These are phyloP conservation scores for Ciborinia camelliae DNA, from an alignment of 2,329 filamentous ascomycete species.

Conservation along the genomic window DNA sequence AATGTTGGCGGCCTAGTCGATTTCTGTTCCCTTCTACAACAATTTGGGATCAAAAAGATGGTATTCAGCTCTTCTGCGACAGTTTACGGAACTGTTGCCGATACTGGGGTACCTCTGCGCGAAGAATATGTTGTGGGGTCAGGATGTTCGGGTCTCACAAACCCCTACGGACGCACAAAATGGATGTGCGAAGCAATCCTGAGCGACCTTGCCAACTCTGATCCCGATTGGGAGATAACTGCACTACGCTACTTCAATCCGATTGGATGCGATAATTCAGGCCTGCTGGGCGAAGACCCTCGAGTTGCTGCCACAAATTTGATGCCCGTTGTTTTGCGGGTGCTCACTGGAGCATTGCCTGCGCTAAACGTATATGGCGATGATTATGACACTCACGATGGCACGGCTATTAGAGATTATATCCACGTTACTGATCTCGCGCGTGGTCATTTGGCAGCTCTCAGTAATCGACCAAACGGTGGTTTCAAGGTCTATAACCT, in stretches of 20 bases:
- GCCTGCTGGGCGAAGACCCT: conserved; percentile 62
- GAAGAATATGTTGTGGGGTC: conserved; percentile 51
- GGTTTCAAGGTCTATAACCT: conserved; percentile 47
- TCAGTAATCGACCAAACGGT: conserved; percentile 36
- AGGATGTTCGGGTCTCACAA: conserved; percentile 56
- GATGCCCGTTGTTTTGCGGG: conserved; percentile 60
- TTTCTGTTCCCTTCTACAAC: conserved; percentile 53
- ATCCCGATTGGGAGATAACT: conserved; percentile 60
- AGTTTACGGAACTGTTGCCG: conserved; percentile 58
- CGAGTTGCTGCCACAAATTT: conserved; percentile 60
- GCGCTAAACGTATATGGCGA: conserved; percentile 60
- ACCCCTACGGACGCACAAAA: conserved; percentile 64
- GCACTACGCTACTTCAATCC: conserved; percentile 67
- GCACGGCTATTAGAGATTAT: conserved; percentile 64
- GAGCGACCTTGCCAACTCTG: conserved; percentile 56
- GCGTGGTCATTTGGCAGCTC: conserved; percentile 59
- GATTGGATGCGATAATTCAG: conserved; percentile 62
- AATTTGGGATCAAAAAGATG: conserved; percentile 61
- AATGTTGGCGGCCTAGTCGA: conserved; percentile 63
- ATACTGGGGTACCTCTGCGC: conserved; percentile 49
- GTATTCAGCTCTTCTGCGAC: conserved; percentile 67
- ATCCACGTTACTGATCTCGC: conserved; percentile 66
- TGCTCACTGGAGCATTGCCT: conserved; percentile 52
- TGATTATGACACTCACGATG: conserved; percentile 63
- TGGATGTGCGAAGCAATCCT: conserved; percentile 66